A percentile compares a stretch with the other conserved stretches of the same genome.
phyloP scores from a whole-genome alignment of 306 rosid species.

The Mimosa bimucronata region DNA sequence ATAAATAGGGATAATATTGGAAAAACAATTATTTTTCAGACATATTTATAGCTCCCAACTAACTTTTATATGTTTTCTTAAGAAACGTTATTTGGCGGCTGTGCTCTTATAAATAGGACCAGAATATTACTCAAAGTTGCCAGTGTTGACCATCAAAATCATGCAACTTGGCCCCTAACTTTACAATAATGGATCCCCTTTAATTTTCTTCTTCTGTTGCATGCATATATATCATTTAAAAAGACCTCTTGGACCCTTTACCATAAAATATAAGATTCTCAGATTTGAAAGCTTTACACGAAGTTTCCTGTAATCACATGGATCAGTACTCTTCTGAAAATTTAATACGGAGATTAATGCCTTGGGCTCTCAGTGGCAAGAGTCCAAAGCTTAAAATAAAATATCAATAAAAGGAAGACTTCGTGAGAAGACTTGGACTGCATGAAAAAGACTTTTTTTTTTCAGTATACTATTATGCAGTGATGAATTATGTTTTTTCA shows the following conservation, averaged over 20 bases:
- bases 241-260: neutral
- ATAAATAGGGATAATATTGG: too few species aligned
- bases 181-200: neutral
- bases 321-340: neutral
- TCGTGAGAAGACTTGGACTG: neutral
- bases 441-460: neutral
- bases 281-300: neutral
- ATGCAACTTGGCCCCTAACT: slow-evolving; percentile 37
- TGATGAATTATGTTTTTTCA: neutral
- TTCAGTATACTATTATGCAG: neutral
- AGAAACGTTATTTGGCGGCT: too few species aligned
- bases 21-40: too few species aligned
- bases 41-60: too few species aligned
- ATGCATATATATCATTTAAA: neutral
- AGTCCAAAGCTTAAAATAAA: neutral
- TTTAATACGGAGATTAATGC: neutral
- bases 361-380: neutral
- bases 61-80: too few species aligned
- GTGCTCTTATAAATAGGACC: too few species aligned
- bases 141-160: slow-evolving; percentile 29
- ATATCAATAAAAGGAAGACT: neutral
- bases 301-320: slow-evolving; percentile 11
- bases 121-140: slow-evolving; percentile 20
- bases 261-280: neutral
- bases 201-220: neutral